Evolutionary conservation across 495 filamentous ascomycete genomes (phyloP).

Genomic region (Aspergillus carlsbadensis): DNA sequence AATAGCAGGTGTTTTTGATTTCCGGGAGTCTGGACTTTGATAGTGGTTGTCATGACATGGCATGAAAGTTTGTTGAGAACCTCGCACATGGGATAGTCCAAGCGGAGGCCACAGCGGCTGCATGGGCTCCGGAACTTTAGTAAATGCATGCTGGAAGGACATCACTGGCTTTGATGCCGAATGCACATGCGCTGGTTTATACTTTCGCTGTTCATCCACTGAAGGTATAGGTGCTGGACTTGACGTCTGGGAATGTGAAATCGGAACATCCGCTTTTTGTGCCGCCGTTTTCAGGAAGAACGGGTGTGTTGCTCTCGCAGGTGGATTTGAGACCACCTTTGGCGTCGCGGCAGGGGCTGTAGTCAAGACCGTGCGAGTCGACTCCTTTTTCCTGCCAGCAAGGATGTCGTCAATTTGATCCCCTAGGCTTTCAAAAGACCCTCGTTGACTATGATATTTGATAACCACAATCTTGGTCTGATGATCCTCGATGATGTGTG

Average conservation of each 20-base stretch:
- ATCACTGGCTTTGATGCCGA: constrained; percentile 10
- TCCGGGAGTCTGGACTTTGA: constrained; percentile 26
- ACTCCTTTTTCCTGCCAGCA: constrained; percentile 19
- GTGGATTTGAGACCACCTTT: constrained; percentile 19
- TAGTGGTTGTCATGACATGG: not conserved
- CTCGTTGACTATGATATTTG: constrained; percentile 38
- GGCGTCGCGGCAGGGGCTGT: constrained; percentile 4
- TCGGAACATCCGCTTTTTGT: constrained; percentile 10
- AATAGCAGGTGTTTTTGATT: constrained; percentile 37
- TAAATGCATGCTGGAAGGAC: constrained; percentile 29
- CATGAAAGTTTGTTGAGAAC: not conserved
- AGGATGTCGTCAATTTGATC: constrained; percentile 54
- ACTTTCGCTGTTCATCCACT: not conserved
- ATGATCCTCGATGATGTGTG: constrained; percentile 19
- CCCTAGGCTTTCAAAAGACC: constrained; percentile 30
- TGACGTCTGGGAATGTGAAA: not conserved
- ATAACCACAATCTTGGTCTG: constrained; percentile 40
- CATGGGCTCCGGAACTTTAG: constrained; percentile 59
- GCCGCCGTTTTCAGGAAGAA: constrained; percentile 63
- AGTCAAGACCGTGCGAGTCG: constrained; percentile 6
- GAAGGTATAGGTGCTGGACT: constrained; percentile 12
- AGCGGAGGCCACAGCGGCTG: constrained; percentile 70
- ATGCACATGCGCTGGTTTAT: not conserved
- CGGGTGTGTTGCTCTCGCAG: constrained; percentile 70
- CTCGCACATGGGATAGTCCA: constrained; percentile 58